Evolutionary conservation across 23 red algal species (phyloP), one percentile per base, ranked within the genome.

Genomic region (Cyanidioschyzon merolae): DNA sequence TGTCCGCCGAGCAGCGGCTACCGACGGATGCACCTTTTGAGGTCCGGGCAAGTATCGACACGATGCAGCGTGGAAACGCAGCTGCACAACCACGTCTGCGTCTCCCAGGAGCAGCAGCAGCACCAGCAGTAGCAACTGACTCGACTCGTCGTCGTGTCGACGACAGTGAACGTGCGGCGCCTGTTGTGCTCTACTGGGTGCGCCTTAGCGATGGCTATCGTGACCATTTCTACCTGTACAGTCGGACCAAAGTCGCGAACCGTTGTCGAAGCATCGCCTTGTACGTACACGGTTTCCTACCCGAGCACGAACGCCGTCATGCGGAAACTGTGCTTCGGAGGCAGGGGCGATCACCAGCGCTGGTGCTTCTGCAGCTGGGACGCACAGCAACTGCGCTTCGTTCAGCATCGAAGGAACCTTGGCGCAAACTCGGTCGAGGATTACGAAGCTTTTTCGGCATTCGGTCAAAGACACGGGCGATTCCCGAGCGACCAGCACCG

Each of bases 171-270:
- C n/a, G n/a, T n/a, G n/a, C n/a, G n/a, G n/a, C n/a, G n/a, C n/a
- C n/a, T n/a, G n/a, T n/a, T 25, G 29, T 27, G 12, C 32, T 71
- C 12, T 71, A 25, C 7, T 71, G 63, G 63, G 7, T 71, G 12
- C 63, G 63, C 7, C 12, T 17, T 7, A 71, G 63, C 63, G 63
- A 71, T 27, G 63, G 63, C 12, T 71, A 17, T 35, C 63, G 63
- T 7, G n/a, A 71, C 63, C 63, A 71, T 35, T 71, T 71, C 32
- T 71, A 71, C 63, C 63, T 71, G 16, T 71, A 71, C 63, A 71
- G 63, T 27, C 7, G 30, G 63, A 27, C 30, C n/a, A 71, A 71
- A 71, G n/a, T 71, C 12, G 32, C 29, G n/a, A 71, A 71, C 63
- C 21, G n/a, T 35, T 32, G 63, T 35, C 63, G 63, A 25, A 71